A percentile compares a stretch with the other conserved stretches of the same genome.
phyloP scores from a whole-genome alignment of 2,329 filamentous ascomycete species.

The Chrysoporthe puriensis region DNA sequence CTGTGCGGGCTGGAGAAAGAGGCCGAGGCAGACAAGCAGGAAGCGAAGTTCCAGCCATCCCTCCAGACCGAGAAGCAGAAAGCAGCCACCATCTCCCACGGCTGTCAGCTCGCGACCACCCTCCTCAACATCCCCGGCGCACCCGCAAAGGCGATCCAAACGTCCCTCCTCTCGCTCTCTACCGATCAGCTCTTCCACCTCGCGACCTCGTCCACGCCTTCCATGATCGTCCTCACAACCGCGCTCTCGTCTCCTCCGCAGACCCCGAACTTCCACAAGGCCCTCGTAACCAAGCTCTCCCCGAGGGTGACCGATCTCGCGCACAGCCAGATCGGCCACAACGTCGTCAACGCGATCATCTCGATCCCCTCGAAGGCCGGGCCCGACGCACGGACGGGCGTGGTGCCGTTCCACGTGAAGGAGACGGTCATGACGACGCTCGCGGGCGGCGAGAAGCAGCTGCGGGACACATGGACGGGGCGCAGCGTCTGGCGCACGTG shows the following conservation, averaged over 20 bases:
- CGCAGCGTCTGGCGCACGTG: slow-evolving; percentile 61
- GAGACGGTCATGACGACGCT: slow-evolving; percentile 57
- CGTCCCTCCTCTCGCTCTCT: slow-evolving; percentile 66
- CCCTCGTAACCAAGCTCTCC: slow-evolving; percentile 51
- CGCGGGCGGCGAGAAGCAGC: slow-evolving; percentile 49
- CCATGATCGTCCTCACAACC: slow-evolving; percentile 54
- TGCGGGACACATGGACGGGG: slow-evolving; percentile 59
- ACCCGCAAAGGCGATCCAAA: slow-evolving; percentile 72
- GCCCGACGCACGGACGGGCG: slow-evolving; percentile 33
- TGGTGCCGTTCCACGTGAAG: slow-evolving; percentile 61
- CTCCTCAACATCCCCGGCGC: slow-evolving; percentile 76
- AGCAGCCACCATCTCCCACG: slow-evolving; percentile 64
- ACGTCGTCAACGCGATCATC: slow-evolving; percentile 54
- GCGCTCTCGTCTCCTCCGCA: slow-evolving; percentile 52
- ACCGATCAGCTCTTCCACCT: slow-evolving; percentile 63
- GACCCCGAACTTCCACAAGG: slow-evolving; percentile 60
- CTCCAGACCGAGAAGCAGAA: slow-evolving; percentile 58
- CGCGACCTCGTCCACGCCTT: slow-evolving; percentile 58
- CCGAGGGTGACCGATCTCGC: slow-evolving; percentile 52
- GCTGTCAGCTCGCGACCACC: slow-evolving; percentile 77
- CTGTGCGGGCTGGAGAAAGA: slow-evolving; percentile 52
- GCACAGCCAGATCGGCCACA: slow-evolving; percentile 54
- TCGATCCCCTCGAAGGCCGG: slow-evolving; percentile 53
- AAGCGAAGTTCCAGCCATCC: slow-evolving; percentile 34
- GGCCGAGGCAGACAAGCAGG: slow-evolving; percentile 34